Base-by-base conservation (phyloP, 805 yeast species). In the Barnettozyma pratensis region DNA sequence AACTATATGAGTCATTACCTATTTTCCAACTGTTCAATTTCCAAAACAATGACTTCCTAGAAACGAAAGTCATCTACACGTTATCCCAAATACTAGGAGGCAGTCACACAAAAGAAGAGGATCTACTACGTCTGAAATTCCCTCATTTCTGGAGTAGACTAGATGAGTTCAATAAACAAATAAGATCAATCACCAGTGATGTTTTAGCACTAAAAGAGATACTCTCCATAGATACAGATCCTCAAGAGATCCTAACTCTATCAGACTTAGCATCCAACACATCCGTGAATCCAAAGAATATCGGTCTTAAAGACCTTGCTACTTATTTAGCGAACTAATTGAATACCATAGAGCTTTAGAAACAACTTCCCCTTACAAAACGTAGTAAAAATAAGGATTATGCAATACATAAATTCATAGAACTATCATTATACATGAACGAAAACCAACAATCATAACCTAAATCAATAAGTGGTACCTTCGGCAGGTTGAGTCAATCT, bases 401-500 rank as follows among this genome's bases (percentile, higher is more conserved):
- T 19, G 37, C 31, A 11, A 37, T 26, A 37, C 32, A 44, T 44
- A 32, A 41, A 10, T 29, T 36, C 25, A 36, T 12, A 36, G 38
- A 14, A 12, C 14, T 11, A 31, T 31, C 34, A 31, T 28, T 39
- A 39, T 26, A 26, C 26, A 41, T 8, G 19, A 4, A 29, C 10
- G n/a, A 36, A 7, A 3, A 30, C 5, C 41, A 8, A 26, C 26
- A 38, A 19, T 19, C 19, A 19, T 19, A 19, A 19, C 25, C 32
- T 12, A 11, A 6, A 28, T 35, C 40, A 47, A 59, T 82, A 87
- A 10, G 83, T 79, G 36, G 85, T 69, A 8, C 97, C 97, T 71
- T 94, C 99, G 9, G 85, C 71, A 11, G 99, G 99, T 71, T 94
- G 99, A 8, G 83, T 73, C 54, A 92, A 72, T 70, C 87, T 89